Conservation (phyloP, 2,329 filamentous ascomycete species). For the Pleurostoma richardsiae region DNA sequence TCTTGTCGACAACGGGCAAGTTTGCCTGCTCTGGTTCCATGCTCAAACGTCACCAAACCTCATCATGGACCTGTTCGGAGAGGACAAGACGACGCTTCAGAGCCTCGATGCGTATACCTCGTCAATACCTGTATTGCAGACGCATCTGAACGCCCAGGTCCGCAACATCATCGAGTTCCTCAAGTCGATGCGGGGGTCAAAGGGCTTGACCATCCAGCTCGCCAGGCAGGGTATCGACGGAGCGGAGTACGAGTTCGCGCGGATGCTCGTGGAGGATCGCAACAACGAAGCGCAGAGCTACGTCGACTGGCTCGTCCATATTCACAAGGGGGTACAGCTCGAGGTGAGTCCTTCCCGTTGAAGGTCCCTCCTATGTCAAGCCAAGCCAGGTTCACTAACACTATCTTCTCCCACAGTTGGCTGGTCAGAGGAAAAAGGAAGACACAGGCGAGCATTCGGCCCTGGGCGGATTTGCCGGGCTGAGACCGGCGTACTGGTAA, state of each 20-base stretch:
- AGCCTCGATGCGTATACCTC: conserved; percentile 77
- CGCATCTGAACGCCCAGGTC: conserved; percentile 89
- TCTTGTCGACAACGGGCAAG: conserved; percentile 90
- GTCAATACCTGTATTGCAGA: conserved; percentile 77
- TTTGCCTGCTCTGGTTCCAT: conserved; percentile 89
- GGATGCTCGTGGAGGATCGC: conserved; percentile 84
- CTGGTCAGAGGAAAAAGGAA: conserved; percentile 68
- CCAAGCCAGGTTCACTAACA: conserved; percentile 8
- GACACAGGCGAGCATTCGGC: conserved; percentile 45
- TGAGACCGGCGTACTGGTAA: conserved; percentile 58
- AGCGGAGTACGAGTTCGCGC: conserved; percentile 93
- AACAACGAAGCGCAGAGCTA: conserved; percentile 98
- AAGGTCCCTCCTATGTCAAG: background rate
- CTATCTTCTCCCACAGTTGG: conserved; percentile 37
- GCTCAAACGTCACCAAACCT: conserved; percentile 88
- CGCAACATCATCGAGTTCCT: conserved; percentile 91
- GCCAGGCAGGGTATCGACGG: conserved; percentile 91
- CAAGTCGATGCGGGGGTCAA: conserved; percentile 73
- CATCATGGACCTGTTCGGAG: conserved; percentile 83
- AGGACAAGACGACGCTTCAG: conserved; percentile 65
- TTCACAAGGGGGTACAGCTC: conserved; percentile 88
- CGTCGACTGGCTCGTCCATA: conserved; percentile 95
- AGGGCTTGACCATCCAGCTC: conserved; percentile 83
- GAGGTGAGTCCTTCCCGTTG: conserved; percentile 52
- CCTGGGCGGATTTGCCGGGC: conserved; percentile 50